Base-by-base conservation (phyloP, 257 asterid species). In the Parsonsia alboflavescens region DNA sequence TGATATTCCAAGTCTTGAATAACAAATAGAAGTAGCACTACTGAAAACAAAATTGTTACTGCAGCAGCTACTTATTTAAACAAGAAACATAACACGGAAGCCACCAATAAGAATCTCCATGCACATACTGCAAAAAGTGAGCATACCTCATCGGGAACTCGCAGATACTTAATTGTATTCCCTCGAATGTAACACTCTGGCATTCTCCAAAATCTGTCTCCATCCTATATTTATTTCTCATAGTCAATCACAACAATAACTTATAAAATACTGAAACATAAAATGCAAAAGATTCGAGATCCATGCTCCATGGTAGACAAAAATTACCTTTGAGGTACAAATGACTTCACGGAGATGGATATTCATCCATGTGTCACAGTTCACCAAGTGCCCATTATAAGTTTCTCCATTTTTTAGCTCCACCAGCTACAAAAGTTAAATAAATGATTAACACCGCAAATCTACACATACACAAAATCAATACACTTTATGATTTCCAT, bases 321-420 rank as follows among this genome's bases (percentile, higher is more conserved):
- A n/a, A 77, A 36, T 54, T 77, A 93, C 97, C 98, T 93, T 93
- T 19, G 98, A 93, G 54, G 98, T 93, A 76, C 98, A 91, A 74
- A 93, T 93, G 81, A 93, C 98, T 88, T 93, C 98, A 50, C 98
- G 98, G 30, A 93, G 97, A 88, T 93, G 98, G 84, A 93, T 93
- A 83, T 93, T 93, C 98, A 93, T 93, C 98, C 98, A 93, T 52
- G 98, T 93, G 74, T 93, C 98, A 65, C 96, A 93, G 83, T 93
- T 91, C 64, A 93, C 98, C 86, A 93, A 77, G 85, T 93, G 98
- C 54, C 98, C 98, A 3, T 93, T 93, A 86, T 91, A 93, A 10
- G 98, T 93, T 82, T 93, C 98, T 72, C 98, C 98, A 80, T 93
- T 93, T 82, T 93, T 93, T 50, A 93, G 96, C 78, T 93, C 97